Evolutionary conservation across 2,329 filamentous ascomycete genomes (phyloP), one percentile per base, ranked within the genome.

Genomic region (Rhexocercosporidium sp.): DNA sequence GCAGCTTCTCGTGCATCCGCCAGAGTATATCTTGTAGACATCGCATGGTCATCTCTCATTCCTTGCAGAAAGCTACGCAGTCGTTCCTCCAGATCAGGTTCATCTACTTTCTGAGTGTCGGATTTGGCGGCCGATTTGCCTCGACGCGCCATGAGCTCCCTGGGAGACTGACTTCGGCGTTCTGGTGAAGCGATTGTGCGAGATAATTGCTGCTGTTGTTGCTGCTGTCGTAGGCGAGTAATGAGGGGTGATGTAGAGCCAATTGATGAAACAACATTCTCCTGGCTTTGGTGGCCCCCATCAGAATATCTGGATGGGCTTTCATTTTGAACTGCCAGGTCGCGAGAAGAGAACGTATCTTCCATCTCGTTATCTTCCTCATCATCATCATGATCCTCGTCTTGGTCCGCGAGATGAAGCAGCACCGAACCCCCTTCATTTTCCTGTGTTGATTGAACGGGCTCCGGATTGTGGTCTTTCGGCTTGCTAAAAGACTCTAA

Each of bases 31-130:
- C 57, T 66, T 20, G 70, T 66, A 8, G 62, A 64, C 18, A 62
- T 25, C 14, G 70, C 59, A 60, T 74, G 71, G 44, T 67, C 66
- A 39, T 70, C 63, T 27, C 53, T 62, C 66, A 72, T 68, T 18
- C 25, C 41, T 53, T 67, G 27, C 18, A 66, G 31, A 41, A 71
- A 69, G 3, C 44, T 29, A 25, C 60, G 46, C 11, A 74, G 51
- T 3, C 37, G 31, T 16, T 66, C 59, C 53, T 67, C 64, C 7
- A 65, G 27, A 20, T 59, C 41, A 47, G 6, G 18, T 4, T 18
- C 8, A 25, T 39, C n/a, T 59, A 29, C 16, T n/a, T 20, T 7
- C 4, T 37, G 31, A 27, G n/a, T 8, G 6, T 41, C 44, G 3
- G 22, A 16, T 3, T 31, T 22, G 14, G 16, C 34, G 2, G 4